Percentiles rank a stretch among this genome's conserved stretches.
phyloP scores from a whole-genome alignment of 331 rosid species.

The Saraca asoca region DNA sequence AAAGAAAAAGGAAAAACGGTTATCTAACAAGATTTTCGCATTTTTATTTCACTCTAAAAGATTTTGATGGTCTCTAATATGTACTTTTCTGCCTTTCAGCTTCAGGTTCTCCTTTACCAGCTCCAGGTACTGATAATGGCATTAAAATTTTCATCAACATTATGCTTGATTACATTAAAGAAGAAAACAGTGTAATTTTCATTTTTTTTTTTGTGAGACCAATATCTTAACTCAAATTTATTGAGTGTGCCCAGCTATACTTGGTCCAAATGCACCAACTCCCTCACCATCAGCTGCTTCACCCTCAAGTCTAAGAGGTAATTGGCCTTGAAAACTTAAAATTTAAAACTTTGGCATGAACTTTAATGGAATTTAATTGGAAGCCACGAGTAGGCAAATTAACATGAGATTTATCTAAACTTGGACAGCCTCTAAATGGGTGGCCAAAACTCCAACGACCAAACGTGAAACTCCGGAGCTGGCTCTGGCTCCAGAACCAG shows the following conservation, averaged over 20 bases:
- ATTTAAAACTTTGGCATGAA: too few relatives aligned
- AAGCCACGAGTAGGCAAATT: background rate
- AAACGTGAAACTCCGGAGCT: conserved; percentile 26
- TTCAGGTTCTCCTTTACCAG: conserved; percentile 57
- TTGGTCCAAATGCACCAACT: conserved; percentile 45
- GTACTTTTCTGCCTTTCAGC: conserved; percentile 47
- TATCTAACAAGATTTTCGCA: background rate
- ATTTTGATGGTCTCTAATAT: background rate
- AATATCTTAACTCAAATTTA: too few relatives aligned
- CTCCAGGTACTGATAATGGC: conserved; percentile 53
- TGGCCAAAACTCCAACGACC: conserved; percentile 32
- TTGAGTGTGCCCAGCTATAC: conserved; percentile 42
- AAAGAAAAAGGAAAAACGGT: too few relatives aligned
- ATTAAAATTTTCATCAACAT: background rate
- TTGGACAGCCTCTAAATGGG: conserved; percentile 50
- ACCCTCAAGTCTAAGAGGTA: conserved; percentile 67
- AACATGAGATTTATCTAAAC: conserved; percentile 5
- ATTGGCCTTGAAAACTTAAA: background rate
- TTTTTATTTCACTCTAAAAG: background rate
- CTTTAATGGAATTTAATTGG: too few relatives aligned
- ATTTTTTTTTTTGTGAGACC: conserved; percentile 39
- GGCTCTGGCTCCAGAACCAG: conserved; percentile 21
- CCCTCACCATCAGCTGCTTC: conserved; percentile 44
- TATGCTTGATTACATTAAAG: background rate
- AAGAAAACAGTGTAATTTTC: background rate